Evolutionary conservation across 192 early-diverging fungal genomes (phyloP), one percentile per base, ranked within the genome.

Genomic region (Coemansia sp.): DNA sequence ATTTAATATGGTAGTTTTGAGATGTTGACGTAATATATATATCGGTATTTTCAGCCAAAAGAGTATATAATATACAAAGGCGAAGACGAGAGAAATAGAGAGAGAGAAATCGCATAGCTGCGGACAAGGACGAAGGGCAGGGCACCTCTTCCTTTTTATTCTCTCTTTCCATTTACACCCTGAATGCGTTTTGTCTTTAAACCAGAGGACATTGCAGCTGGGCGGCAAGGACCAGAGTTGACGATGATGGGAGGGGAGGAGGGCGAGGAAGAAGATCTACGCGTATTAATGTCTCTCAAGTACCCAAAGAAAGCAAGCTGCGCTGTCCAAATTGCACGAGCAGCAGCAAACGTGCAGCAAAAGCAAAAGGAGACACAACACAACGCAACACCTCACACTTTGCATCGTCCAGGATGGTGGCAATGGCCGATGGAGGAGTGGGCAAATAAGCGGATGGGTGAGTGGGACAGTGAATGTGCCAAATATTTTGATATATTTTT

Each of bases 341-440:
- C 13, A n/a, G 13, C 47, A 49, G 47, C 47, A 49, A 49, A n/a
- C 47, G 47, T 49, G 47, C 47, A 49, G 47, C 16, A 49, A 49
- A 16, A 49, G 11, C 13, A 6, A 5, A 18, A 19, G 18, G 8
- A 19, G 48, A 32, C 32, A 32, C 32, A 32, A 4, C 32, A 32
- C 32, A 32, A 4, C 32, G 4, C 32, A 32, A 32, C 32, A 32
- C 32, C 32, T 32, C 32, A 32, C 32, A 32, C 32, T 1, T 32
- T 32, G 32, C 32, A 32, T 32, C 32, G 32, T 32, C 32, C 32
- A 32, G 32, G 32, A 32, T 32, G 32, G 32, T 32, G 32, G 32
- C 32, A 32, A 4, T 32, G 32, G 32, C 32, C 32, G 32, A 32
- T 32, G 32, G 32, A 32, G 32, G 2, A 32, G 32, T 32, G 32